Evolutionary conservation across 371 early-diverging fungal genomes (phyloP).

Genomic region (Lichtheimia ornata): DNA sequence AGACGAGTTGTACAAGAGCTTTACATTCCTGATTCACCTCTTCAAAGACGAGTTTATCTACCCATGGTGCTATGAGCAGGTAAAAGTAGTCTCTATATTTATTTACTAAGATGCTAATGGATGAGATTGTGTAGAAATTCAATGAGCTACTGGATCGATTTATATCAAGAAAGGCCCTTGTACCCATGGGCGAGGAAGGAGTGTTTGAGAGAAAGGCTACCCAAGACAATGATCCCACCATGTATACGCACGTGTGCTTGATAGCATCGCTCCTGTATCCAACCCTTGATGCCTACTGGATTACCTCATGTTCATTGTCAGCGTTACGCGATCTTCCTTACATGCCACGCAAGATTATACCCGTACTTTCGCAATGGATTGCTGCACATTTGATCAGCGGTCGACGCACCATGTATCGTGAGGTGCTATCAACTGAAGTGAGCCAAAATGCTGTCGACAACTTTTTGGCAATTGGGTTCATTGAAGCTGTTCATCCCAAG

Average conservation of each 20-base stretch:
- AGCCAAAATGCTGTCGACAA: slow-evolving; percentile 52
- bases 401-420: slow-evolving; percentile 49
- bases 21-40: slow-evolving; percentile 43
- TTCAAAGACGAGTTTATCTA: slow-evolving; percentile 52
- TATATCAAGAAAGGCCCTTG: slow-evolving; percentile 21
- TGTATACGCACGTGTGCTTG: slow-evolving; percentile 41
- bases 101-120: not conserved
- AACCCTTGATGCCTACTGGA: slow-evolving; percentile 53
- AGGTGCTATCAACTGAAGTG: slow-evolving; percentile 51
- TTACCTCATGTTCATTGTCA: slow-evolving; percentile 52
- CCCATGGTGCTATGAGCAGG: slow-evolving; percentile 46
- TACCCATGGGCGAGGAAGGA: slow-evolving; percentile 18
- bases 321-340: slow-evolving; percentile 50
- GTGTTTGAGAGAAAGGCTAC: slow-evolving; percentile 25
- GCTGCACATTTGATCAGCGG: slow-evolving; percentile 54
- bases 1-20: slow-evolving; percentile 35
- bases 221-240: slow-evolving; percentile 26
- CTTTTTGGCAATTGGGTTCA: slow-evolving; percentile 46
- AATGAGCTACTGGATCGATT: slow-evolving; percentile 33
- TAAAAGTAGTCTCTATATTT: slow-evolving; percentile 11
- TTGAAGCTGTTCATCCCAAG: slow-evolving; percentile 49
- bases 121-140: slow-evolving; percentile 36
- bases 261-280: slow-evolving; percentile 52
- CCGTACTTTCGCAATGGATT: slow-evolving; percentile 53
- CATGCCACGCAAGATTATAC: slow-evolving; percentile 53